Conservation (phyloP, 805 yeast genomes). For the Yarrowia sp. region DNA sequence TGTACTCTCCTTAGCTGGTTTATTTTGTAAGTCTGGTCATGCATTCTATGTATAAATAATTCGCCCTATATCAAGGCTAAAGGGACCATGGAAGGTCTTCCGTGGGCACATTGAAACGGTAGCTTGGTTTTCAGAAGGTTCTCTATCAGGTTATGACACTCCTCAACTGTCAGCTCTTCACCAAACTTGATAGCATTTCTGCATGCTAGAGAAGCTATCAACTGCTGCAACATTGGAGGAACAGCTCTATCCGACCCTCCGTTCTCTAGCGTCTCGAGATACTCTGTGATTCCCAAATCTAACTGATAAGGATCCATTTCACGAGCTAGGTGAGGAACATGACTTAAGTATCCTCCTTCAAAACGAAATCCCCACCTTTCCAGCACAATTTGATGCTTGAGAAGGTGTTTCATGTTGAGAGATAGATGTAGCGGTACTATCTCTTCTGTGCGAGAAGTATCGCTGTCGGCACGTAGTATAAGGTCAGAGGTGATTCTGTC, state of each 20-base stretch:
- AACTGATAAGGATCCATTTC: constrained; percentile 14
- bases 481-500: constrained; percentile 3
- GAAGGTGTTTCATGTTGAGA: constrained; percentile 9
- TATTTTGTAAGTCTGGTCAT: too few relatives aligned
- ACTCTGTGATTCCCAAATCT: constrained; percentile 5
- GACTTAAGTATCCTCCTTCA: constrained; percentile 1
- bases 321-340: constrained; percentile 4
- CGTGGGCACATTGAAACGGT: constrained; percentile 30
- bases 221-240: constrained; percentile 15
- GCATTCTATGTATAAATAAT: too few relatives aligned
- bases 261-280: neutral
- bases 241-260: constrained; percentile 4
- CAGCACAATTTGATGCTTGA: neutral
- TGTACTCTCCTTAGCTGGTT: too few relatives aligned
- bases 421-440: constrained; percentile 14
- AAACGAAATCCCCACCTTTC: constrained; percentile 8
- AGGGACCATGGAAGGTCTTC: constrained; percentile 23
- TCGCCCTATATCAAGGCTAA: constrained; percentile 2
- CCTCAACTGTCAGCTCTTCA: neutral
- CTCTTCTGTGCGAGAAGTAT: neutral
- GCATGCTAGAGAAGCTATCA: constrained; percentile 8
- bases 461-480: neutral
- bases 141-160: constrained; percentile 4
- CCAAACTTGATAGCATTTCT: constrained; percentile 33
- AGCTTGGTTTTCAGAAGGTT: constrained; percentile 8